Conservation (phyloP, 805 yeast species). For the Sugiyamaella chiloensis region DNA sequence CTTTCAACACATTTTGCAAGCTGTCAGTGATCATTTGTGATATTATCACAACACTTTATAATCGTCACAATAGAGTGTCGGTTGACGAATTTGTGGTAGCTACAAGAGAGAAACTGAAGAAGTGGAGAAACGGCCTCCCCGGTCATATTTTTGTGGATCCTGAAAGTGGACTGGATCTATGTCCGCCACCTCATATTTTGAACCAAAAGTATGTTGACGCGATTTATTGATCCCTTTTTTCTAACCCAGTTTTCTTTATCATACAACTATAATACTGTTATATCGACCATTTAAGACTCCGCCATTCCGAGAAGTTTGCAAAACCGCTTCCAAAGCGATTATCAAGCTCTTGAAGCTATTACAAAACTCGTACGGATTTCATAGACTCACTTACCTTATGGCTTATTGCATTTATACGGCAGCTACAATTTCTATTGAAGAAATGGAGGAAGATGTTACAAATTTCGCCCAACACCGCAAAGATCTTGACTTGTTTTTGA, state of each 20-base stretch:
- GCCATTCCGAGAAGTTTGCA: constrained; percentile 3
- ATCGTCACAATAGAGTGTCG: neutral
- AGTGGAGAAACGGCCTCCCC: constrained; percentile 3
- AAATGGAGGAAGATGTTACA: neutral
- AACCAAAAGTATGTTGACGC: constrained; percentile 4
- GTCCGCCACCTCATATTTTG: constrained; percentile 7
- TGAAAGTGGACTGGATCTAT: neutral
- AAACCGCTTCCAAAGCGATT: constrained; percentile 2
- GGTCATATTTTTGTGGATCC: neutral
- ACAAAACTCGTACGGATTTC: neutral
- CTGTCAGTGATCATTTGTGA: constrained; percentile 5
- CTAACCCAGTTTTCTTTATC: constrained; percentile 5
- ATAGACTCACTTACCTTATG: constrained; percentile 9
- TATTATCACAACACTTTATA: constrained; percentile 5
- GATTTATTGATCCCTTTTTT: neutral
- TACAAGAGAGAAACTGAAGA: neutral
- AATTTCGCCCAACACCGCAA: neutral
- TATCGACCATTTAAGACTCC: constrained; percentile 1
- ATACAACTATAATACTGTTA: constrained; percentile 5
- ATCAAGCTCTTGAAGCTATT: neutral
- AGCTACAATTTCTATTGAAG: constrained; percentile 8
- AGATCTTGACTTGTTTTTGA: constrained; percentile 1
- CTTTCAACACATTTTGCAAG: constrained; percentile 3
- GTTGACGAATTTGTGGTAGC: constrained; percentile 2
- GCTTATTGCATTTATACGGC: constrained; percentile 9